Conservation (phyloP, 2,329 filamentous ascomycete species). For the Truncatella angustata region DNA sequence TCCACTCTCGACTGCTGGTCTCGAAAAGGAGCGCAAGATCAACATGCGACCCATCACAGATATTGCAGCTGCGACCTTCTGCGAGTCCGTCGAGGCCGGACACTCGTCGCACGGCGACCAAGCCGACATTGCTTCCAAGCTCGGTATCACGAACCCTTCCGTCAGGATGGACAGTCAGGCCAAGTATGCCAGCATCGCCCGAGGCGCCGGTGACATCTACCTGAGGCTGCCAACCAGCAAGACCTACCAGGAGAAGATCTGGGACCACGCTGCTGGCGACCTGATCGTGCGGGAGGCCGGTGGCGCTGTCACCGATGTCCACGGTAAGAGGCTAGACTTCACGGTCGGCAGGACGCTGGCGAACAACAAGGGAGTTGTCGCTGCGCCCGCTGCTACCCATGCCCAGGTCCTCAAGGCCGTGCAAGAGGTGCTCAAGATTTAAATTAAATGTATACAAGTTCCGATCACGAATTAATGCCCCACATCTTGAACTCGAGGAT, state of each 20-base stretch:
- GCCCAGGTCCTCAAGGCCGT: conserved; percentile 76
- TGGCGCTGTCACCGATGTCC: conserved; percentile 85
- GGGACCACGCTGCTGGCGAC: conserved; percentile 96
- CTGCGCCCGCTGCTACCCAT: conserved; percentile 77
- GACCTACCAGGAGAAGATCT: conserved; percentile 97
- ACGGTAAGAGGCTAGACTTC: conserved; percentile 85
- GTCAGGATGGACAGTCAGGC: conserved; percentile 98
- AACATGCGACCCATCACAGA: conserved; percentile 75
- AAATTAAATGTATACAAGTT: background rate
- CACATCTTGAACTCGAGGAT: background rate
- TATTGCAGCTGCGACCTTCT: conserved; percentile 83
- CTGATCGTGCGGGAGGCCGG: conserved; percentile 93
- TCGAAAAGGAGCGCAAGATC: conserved; percentile 61
- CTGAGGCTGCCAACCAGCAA: conserved; percentile 81
- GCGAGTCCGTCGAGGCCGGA: conserved; percentile 90
- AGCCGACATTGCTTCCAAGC: conserved; percentile 74
- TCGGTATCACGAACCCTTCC: conserved; percentile 85
- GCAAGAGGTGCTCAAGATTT: conserved; percentile 64
- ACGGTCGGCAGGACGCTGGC: conserved; percentile 79
- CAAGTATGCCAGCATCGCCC: conserved; percentile 93
- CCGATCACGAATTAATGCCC: background rate
- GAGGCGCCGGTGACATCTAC: conserved; percentile 93
- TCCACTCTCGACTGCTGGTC: conserved; percentile 57
- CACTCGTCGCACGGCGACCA: conserved; percentile 91
- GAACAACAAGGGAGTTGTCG: conserved; percentile 91